Evolutionary conservation across 2,329 filamentous ascomycete genomes (phyloP), one percentile per base, ranked within the genome.

Genomic region (Paraphaeosphaeria sporulosa): DNA sequence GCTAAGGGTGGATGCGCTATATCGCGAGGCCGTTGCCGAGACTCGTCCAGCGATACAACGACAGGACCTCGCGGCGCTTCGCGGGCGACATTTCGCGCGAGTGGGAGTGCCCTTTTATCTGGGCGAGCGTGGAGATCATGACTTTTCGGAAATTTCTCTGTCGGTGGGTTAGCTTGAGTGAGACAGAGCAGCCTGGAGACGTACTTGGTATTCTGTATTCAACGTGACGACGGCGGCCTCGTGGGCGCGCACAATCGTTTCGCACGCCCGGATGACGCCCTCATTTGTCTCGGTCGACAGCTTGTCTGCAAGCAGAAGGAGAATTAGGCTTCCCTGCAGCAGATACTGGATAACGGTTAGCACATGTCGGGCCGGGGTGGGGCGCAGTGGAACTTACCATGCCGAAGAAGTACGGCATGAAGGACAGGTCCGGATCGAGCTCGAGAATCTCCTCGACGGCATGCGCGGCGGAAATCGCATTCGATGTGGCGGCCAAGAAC

Each of bases 381-480:
- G n/a, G 15, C 36, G 50, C 8, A 3, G 6, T 21, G 42, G n/a
- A n/a, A 85, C 86, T 66, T 55, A 74, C 71, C 72, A 97, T 94
- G 62, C 93, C 94, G 69, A 96, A 97, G 81, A 97, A 94, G 82
- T 96, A 97, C 3, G 94, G 93, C 93, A 97, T 97, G 77, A 96
- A 96, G 74, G 94, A 94, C 43, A 97, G 83, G 62, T 94, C 93
- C 0, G 94, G 93, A 72, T 97, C 94, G 71, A 92, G 92, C 70
- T 96, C 92, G 48, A 97, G 86, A 55, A 97, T 95, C 65, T 92
- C 89, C 66, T 87, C 88, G 61, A 96, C 92, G 8, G 94, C 93
- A 79, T 96, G 92, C 5, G 94, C 93, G 0, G 93, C 93, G 19
- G 90, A 90, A 15, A 97, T 93, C 13, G 94, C 94, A 75, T 97